Base-by-base conservation (phyloP, 2,329 filamentous ascomycete genomes). In the Chaetothyriales sp. region DNA sequence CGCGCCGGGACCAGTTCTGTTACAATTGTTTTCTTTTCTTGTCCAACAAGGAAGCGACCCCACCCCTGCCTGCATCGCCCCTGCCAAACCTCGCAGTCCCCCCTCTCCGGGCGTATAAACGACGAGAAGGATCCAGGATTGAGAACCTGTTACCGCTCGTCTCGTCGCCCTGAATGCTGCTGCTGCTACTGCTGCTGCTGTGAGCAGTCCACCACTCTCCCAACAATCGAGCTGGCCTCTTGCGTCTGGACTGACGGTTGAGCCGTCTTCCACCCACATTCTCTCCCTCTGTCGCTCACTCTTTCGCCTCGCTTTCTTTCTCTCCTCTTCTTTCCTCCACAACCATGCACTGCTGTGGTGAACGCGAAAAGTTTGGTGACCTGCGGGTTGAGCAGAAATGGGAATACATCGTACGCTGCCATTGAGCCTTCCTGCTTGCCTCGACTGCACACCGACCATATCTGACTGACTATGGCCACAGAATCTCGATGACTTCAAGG, bases 301-400 rank as follows among this genome's bases (percentile, higher is more conserved):
- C 55, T 54, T 55, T 47, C 56, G 53, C 51, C 44, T 55, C 57
- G 55, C 57, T 49, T 44, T 32, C 36, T 9, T 43, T 47, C 45
- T 18, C 22, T 32, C 22, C 26, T 44, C 12, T 12, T 42, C 45
- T 39, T 18, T 22, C 48, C 22, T 18, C 39, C n/a, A 46, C 44
- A 65, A 76, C 62, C 47, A 87, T 88, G 84, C 74, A 77, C 59
- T 84, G 81, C 63, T 72, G 78, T 59, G 77, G 80, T 55, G 62
- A 69, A 59, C 70, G 75, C 48, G 72, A 73, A 51, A 83, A 84
- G 64, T 65, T 73, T 63, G 76, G 73, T 58, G 75, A 83, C 56
- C 76, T 90, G 55, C 75, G 78, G 56, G 81, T 85, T 53, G 90
- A 95, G 68, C 86, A 92, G 70, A 84, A 88, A 74, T 96, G 90